Evolutionary conservation across 352 stramenopile species (phyloP).

Genomic region (Globisporangium emineosum): DNA sequence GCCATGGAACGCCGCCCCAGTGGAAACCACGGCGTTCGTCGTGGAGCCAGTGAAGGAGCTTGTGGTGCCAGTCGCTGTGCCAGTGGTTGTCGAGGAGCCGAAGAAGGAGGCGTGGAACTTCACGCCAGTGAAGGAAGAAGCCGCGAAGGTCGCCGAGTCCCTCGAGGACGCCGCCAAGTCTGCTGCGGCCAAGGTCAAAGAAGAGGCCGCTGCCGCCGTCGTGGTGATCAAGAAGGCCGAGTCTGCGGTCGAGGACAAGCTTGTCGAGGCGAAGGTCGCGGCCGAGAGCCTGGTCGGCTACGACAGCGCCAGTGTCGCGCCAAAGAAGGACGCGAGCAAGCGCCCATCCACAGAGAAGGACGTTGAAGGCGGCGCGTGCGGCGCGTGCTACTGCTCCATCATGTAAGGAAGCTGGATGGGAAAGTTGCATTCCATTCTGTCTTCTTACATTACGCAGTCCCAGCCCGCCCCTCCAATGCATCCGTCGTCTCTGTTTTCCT

Average conservation of each 20-base stretch:
- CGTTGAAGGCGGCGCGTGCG: conserved; percentile 50
- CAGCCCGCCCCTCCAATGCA: not conserved
- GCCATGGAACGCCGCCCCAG: conserved; percentile 19
- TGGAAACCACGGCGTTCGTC: conserved; percentile 15
- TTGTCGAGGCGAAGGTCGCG: conserved; percentile 42
- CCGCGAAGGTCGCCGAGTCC: conserved; percentile 21
- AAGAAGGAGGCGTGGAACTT: conserved; percentile 29
- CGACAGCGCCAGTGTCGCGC: conserved; percentile 62
- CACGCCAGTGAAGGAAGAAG: conserved; percentile 26
- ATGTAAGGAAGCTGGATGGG: conserved; percentile 39
- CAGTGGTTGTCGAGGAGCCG: conserved; percentile 15
- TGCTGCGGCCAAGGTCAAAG: conserved; percentile 22
- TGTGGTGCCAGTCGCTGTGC: conserved; percentile 8
- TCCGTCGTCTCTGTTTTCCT: conserved; percentile 6
- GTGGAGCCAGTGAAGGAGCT: conserved; percentile 22
- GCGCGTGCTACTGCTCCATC: conserved; percentile 47
- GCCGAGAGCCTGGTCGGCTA: conserved; percentile 63
- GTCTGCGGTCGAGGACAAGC: conserved; percentile 20
- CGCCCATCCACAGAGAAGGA: conserved; percentile 36
- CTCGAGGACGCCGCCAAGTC: conserved; percentile 16
- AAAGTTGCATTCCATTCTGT: conserved; percentile 1
- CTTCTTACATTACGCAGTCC: not conserved
- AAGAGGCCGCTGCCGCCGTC: conserved; percentile 19
- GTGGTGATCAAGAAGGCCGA: conserved; percentile 24
- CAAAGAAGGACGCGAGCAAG: conserved; percentile 45